Percentiles rank a stretch among this genome's conserved stretches.
These are phyloP conservation scores for Nothopassalora personata DNA, from an alignment of 2,329 filamentous ascomycete genomes.

Conservation along the genomic window DNA sequence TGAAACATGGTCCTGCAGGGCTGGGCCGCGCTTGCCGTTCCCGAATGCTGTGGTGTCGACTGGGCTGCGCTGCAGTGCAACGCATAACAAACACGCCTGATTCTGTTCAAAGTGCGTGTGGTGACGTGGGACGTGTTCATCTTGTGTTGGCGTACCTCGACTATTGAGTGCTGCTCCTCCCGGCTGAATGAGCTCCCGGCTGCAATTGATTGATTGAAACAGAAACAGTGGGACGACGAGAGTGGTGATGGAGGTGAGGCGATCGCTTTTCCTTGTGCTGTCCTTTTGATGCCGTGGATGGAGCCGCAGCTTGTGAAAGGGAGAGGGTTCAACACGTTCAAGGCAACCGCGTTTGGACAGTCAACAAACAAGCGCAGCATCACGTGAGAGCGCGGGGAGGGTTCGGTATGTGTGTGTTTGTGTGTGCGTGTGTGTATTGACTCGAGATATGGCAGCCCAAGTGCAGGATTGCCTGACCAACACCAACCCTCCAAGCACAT, in stretches of 20 bases:
- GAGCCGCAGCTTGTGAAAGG: background rate
- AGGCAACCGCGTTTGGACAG: background rate
- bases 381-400: background rate
- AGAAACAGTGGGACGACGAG: background rate
- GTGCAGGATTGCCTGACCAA: background rate
- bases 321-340: background rate
- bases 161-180: too few species aligned
- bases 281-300: background rate
- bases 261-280: background rate
- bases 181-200: too few species aligned
- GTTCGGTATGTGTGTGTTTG: background rate
- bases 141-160: background rate
- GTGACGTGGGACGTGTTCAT: background rate
- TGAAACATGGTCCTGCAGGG: background rate
- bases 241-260: background rate
- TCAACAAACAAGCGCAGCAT: conserved; percentile 1
- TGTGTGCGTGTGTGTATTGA: background rate
- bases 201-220: too few species aligned
- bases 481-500: background rate
- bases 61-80: background rate
- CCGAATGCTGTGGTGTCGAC: background rate
- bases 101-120: background rate
- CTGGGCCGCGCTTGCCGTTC: background rate
- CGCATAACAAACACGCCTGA: background rate
- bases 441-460: background rate